Percentiles rank a stretch among this genome's conserved stretches.
phyloP scores from a whole-genome alignment of 1,284 basidiomycete genomes.

The Cutaneotrichosporon cavernicola region DNA sequence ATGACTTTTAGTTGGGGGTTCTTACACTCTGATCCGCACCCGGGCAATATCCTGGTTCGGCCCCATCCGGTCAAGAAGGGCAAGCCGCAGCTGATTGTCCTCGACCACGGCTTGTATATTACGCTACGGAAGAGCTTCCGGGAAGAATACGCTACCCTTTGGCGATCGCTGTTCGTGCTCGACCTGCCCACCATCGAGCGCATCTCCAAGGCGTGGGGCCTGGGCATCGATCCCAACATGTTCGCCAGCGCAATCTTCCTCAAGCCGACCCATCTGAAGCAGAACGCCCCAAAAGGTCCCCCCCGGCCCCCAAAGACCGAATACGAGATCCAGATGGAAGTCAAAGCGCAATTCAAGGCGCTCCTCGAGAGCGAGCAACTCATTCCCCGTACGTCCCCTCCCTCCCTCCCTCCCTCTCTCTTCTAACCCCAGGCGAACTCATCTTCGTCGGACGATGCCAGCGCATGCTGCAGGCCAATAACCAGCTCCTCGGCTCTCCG shows the following conservation, averaged over 20 bases:
- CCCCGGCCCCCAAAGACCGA: conserved; percentile 34
- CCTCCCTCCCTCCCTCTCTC: background rate
- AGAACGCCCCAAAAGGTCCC: conserved; percentile 31
- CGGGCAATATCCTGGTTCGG: conserved; percentile 79
- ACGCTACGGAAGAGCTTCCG: conserved; percentile 64
- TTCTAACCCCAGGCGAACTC: conserved; percentile 56
- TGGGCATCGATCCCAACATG: conserved; percentile 69
- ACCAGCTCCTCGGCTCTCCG: conserved; percentile 70
- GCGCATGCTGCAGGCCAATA: conserved; percentile 61
- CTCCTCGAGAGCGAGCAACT: conserved; percentile 56
- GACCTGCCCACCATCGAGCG: conserved; percentile 65
- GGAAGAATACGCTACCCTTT: conserved; percentile 71
- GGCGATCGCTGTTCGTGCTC: conserved; percentile 71
- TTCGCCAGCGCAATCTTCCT: conserved; percentile 53
- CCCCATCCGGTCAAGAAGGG: conserved; percentile 63
- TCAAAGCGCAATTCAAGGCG: conserved; percentile 55
- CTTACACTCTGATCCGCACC: conserved; percentile 66
- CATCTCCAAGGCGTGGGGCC: conserved; percentile 72
- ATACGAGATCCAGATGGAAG: conserved; percentile 55
- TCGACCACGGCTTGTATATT: conserved; percentile 87
- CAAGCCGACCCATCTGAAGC: conserved; percentile 47
- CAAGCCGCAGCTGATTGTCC: conserved; percentile 69
- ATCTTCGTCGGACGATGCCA: conserved; percentile 81
- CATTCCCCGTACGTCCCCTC: background rate
- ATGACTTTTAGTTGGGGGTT: conserved; percentile 88